Evolutionary conservation across 306 rosid species (phyloP).

Genomic region (Vigna mungo): DNA sequence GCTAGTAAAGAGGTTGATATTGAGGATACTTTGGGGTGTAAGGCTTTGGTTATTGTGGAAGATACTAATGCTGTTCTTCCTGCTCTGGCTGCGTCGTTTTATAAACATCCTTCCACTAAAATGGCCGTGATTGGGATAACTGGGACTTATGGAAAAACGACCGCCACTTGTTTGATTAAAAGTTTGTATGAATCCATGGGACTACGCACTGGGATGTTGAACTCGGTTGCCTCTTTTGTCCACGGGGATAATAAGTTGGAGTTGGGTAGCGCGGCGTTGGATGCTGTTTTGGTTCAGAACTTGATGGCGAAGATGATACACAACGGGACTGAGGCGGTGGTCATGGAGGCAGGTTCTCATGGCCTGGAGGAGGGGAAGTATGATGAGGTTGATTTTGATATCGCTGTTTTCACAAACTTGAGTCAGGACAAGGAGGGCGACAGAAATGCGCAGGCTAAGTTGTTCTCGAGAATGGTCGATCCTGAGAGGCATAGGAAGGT

Average conservation of each 20-base stretch:
- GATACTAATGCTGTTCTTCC: constrained; percentile 80
- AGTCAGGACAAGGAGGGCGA: constrained; percentile 62
- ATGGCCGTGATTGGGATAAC: constrained; percentile 85
- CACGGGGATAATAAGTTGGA: constrained; percentile 92
- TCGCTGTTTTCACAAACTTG: constrained; percentile 87
- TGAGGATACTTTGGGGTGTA: constrained; percentile 81
- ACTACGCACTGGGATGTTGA: constrained; percentile 82
- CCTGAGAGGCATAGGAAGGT: constrained; percentile 87
- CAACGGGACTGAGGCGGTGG: constrained; percentile 89
- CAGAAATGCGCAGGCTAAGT: constrained; percentile 66
- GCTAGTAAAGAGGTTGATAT: constrained; percentile 94
- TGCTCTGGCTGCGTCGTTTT: constrained; percentile 82
- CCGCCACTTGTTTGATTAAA: constrained; percentile 76
- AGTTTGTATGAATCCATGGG: constrained; percentile 96
- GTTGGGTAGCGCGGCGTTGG: constrained; percentile 52
- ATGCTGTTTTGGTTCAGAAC: constrained; percentile 84
- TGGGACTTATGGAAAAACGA: constrained; percentile 88
- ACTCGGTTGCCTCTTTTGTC: constrained; percentile 74
- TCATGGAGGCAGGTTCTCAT: constrained; percentile 73
- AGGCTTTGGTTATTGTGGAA: constrained; percentile 95
- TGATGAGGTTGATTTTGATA: constrained; percentile 88
- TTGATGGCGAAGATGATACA: constrained; percentile 96
- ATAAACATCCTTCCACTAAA: constrained; percentile 79
- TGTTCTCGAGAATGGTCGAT: constrained; percentile 87
- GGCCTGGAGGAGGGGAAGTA: constrained; percentile 70